Evolutionary conservation across 2,329 filamentous ascomycete genomes (phyloP).

Genomic region (Fusarium sp.): DNA sequence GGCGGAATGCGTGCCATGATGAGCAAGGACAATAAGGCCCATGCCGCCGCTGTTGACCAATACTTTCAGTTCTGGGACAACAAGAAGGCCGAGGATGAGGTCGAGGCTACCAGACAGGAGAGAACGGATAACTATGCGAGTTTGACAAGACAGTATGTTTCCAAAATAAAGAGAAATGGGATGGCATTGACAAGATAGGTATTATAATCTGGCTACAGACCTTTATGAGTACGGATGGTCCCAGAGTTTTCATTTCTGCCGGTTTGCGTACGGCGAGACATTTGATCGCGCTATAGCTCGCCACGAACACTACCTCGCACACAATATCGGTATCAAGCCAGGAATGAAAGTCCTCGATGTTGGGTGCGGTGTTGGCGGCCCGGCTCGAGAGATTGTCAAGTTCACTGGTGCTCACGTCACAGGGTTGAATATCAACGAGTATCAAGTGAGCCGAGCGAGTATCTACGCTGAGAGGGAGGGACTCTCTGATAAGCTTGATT

Average conservation of each 20-base stretch:
- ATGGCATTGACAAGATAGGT: slow-evolving; percentile 57
- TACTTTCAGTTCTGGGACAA: slow-evolving; percentile 95
- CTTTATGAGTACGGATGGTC: slow-evolving; percentile 96
- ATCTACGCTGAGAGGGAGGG: slow-evolving; percentile 82
- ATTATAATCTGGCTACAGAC: slow-evolving; percentile 92
- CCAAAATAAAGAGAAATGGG: rapidly evolving
- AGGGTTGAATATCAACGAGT: slow-evolving; percentile 96
- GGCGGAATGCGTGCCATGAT: slow-evolving; percentile 83
- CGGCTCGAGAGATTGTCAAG: slow-evolving; percentile 92
- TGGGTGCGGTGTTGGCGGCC: slow-evolving; percentile 92
- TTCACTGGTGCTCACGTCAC: slow-evolving; percentile 87
- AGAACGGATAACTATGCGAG: slow-evolving; percentile 86
- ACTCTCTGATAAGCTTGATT: slow-evolving; percentile 79
- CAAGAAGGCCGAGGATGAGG: slow-evolving; percentile 78
- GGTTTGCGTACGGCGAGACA: slow-evolving; percentile 82
- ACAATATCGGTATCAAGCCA: slow-evolving; percentile 81
- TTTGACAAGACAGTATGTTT: slow-evolving; percentile 80
- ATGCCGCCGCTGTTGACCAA: slow-evolving; percentile 80
- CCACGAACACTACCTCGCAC: slow-evolving; percentile 94
- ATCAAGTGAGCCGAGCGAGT: slow-evolving; percentile 90
- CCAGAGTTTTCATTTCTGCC: slow-evolving; percentile 93
- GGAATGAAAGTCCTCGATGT: slow-evolving; percentile 92
- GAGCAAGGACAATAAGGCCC: slow-evolving; percentile 75
- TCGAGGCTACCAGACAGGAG: slow-evolving; percentile 70
- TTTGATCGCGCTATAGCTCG: slow-evolving; percentile 91